Percentiles rank a stretch among this genome's conserved stretches.
Evolutionary conservation across 2,329 filamentous ascomycete species (phyloP).

Genomic region (Fusarium proliferatum): DNA sequence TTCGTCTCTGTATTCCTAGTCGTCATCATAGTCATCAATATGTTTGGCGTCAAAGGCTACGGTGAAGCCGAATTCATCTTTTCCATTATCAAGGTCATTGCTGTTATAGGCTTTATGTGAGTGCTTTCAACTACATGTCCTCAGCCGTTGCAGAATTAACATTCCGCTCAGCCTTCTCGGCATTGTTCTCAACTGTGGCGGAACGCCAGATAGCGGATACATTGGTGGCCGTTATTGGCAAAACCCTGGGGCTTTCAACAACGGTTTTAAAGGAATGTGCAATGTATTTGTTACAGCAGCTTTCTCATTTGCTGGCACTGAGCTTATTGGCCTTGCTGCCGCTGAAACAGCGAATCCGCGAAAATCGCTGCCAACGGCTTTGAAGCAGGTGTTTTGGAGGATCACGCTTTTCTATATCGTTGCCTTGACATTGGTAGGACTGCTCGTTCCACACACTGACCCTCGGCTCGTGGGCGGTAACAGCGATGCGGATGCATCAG

Average conservation of each 20-base stretch:
- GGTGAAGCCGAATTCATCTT: constrained; percentile 92
- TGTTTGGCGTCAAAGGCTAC: constrained; percentile 89
- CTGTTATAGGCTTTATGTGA: constrained; percentile 89
- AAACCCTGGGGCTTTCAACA: constrained; percentile 83
- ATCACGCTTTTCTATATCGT: constrained; percentile 92
- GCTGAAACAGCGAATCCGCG: constrained; percentile 83
- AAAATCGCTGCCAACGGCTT: constrained; percentile 84
- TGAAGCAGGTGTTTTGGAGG: constrained; percentile 96
- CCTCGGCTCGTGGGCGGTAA: constrained; percentile 67
- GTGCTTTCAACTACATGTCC: constrained; percentile 43
- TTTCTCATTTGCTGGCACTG: constrained; percentile 80
- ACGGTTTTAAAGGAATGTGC: constrained; percentile 86
- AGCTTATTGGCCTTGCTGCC: constrained; percentile 80
- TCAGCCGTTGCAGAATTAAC: constrained; percentile 45
- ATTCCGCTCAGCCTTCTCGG: constrained; percentile 74
- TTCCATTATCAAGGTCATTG: constrained; percentile 85
- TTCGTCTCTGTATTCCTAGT: constrained; percentile 87
- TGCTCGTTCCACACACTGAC: constrained; percentile 82
- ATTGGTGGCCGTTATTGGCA: constrained; percentile 84
- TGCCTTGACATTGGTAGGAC: constrained; percentile 81
- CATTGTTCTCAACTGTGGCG: constrained; percentile 86
- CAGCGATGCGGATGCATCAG: constrained; percentile 72
- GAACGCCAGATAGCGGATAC: constrained; percentile 77
- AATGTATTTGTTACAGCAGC: constrained; percentile 81
- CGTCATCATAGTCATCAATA: constrained; percentile 82